Conservation (phyloP, 2,329 filamentous ascomycete genomes). For the Orbilia ellipsospora region DNA sequence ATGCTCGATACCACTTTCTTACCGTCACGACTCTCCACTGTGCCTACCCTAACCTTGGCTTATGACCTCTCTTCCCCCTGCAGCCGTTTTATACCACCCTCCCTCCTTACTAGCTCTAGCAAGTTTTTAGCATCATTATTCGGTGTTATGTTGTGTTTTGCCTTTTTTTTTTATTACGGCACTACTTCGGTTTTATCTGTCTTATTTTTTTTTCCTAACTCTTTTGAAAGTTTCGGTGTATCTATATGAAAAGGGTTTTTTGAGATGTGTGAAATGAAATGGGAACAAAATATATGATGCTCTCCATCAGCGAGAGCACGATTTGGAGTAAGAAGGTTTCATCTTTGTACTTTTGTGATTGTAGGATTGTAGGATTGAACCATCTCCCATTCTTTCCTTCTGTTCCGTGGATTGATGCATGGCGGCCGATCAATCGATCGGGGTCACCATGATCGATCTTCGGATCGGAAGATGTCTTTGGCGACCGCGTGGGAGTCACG, state of each 20-base stretch:
- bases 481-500: no score
- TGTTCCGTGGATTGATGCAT: no score
- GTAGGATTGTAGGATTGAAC: no score
- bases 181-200: neutral
- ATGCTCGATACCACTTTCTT: conserved; percentile 8
- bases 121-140: conserved; percentile 46
- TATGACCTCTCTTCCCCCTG: neutral
- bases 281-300: neutral
- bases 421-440: no score
- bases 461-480: no score
- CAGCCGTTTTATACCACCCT: conserved; percentile 4
- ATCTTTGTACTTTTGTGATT: no score
- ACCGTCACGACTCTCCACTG: conserved; percentile 4
- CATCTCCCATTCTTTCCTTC: no score
- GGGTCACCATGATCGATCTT: no score
- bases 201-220: neutral
- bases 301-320: neutral
- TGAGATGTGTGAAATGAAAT: conserved; percentile 37
- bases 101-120: conserved; percentile 27
- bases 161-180: conserved; percentile 28
- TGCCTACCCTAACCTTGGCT: conserved; percentile 12
- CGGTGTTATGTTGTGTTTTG: conserved; percentile 35
- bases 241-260: conserved; percentile 38
- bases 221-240: conserved; percentile 32
- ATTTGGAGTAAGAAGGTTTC: no score